phyloP scores from a whole-genome alignment of 495 filamentous ascomycete genomes.

The Zalerion maritima region DNA sequence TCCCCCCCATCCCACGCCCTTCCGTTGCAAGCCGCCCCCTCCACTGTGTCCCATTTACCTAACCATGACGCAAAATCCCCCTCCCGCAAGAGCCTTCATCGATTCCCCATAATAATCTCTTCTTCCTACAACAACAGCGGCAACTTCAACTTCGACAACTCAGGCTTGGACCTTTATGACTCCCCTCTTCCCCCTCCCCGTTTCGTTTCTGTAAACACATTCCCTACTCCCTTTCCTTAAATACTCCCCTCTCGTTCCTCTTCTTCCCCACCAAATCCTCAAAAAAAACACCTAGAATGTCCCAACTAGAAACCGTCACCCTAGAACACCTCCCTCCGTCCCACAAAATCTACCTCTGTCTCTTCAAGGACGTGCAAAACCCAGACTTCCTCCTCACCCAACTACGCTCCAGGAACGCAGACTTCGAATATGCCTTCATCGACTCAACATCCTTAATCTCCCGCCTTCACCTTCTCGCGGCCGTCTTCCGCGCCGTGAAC shows the following conservation, averaged over 20 bases:
- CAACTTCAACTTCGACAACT: no score
- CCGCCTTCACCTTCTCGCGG: constrained; percentile 55
- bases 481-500: constrained; percentile 64
- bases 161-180: no score
- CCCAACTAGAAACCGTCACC: constrained; percentile 40
- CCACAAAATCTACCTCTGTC: constrained; percentile 51
- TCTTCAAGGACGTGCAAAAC: constrained; percentile 68
- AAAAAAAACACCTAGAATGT: no score
- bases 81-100: no score
- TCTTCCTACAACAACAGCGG: no score
- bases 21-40: no score
- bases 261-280: constrained; percentile 7
- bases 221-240: not conserved
- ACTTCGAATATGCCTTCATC: constrained; percentile 87
- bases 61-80: no score
- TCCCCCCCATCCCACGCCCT: no score
- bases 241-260: not conserved
- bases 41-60: no score
- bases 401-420: constrained; percentile 61
- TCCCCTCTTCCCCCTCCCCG: no score
- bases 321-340: constrained; percentile 56
- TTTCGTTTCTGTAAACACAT: no score
- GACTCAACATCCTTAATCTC: constrained; percentile 52
- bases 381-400: constrained; percentile 61
- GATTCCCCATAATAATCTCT: no score